Base-by-base conservation (phyloP, 2,329 filamentous ascomycete genomes). In the Fusarium domesticum region DNA sequence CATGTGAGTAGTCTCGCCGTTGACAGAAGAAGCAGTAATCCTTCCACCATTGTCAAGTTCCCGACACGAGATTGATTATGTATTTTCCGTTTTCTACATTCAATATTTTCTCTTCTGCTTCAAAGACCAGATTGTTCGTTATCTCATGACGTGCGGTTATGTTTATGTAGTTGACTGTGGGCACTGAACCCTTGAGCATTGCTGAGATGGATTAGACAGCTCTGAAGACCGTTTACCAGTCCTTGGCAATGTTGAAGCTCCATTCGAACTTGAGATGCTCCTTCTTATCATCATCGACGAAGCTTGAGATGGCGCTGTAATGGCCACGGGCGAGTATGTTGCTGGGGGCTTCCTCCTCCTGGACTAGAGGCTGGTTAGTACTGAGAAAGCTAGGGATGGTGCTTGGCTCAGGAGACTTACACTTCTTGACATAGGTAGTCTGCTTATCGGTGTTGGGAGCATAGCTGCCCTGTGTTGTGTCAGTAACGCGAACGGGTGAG, bases 181-280 rank as follows among this genome's bases (percentile, higher is more conserved):
- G 8, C n/a, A n/a, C n/a, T n/a, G n/a, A 15, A 18, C 19, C 28
- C 11, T 35, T 19, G 20, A 12, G 14, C 31, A 32, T 12, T 14
- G 18, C 34, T n/a, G n/a, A 20, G 31, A 18, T 33, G 16, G 14
- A 4, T 33, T 8, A 33, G 12, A n/a, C 25, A 12, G 23, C 4
- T 8, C 23, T 12, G 3, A 10, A 3, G 23, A 28, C 23, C 12
- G 25, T 59, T 57, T 83, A 88, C 93, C 93, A 97, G 67, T 96
- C 89, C 80, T 97, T 98, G 72, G 86, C 80, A 67, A 98, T 96
- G 64, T 96, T 87, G 63, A 98, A 97, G 50, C 85, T 83, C 93
- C 93, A 98, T 62, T 95, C 87, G 69, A 98, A 98, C 66, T 85
- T 78, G 53, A 98, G 77, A 70, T 98, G 91, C 53, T 80, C 84